These are phyloP conservation scores for Raphidocelis subcapitata DNA, from an alignment of 139 green algal species.

Conservation along the genomic window DNA sequence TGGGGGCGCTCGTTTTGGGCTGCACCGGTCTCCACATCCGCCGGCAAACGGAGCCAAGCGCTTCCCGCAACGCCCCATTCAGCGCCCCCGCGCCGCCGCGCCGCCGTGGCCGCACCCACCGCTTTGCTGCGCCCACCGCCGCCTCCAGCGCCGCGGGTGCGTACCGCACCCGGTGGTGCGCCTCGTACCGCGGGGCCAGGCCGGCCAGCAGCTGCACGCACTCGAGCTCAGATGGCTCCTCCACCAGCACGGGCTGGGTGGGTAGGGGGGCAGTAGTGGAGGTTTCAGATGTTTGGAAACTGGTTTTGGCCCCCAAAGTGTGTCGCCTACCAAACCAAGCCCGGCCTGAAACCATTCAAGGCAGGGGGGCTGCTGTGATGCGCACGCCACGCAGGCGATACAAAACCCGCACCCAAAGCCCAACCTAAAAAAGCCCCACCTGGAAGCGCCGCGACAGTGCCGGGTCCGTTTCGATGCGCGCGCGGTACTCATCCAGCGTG, in stretches of 20 bases:
- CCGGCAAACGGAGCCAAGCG: no score
- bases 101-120: slow-evolving; percentile 10
- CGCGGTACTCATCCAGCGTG: slow-evolving; percentile 87
- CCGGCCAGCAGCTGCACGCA: slow-evolving; percentile 72
- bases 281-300: no score
- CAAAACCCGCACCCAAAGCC: no score
- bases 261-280: no score
- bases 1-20: no score
- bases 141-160: slow-evolving; percentile 61
- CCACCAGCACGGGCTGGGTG: slow-evolving; percentile 72
- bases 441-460: slow-evolving; percentile 86
- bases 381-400: no score
- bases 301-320: no score
- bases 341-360: no score
- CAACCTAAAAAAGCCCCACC: slow-evolving; percentile 15
- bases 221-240: slow-evolving; percentile 70
- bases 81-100: not conserved
- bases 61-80: no score
- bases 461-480: slow-evolving; percentile 88
- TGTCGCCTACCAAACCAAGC: no score
- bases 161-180: slow-evolving; percentile 77
- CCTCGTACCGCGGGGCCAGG: slow-evolving; percentile 78
- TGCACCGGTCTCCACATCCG: no score
- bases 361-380: no score
- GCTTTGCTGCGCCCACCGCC: slow-evolving; percentile 60